Percentiles rank a stretch among this genome's conserved stretches.
Evolutionary conservation across 116 monocot species (phyloP).

Genomic region (Cymodocea nodosa): DNA sequence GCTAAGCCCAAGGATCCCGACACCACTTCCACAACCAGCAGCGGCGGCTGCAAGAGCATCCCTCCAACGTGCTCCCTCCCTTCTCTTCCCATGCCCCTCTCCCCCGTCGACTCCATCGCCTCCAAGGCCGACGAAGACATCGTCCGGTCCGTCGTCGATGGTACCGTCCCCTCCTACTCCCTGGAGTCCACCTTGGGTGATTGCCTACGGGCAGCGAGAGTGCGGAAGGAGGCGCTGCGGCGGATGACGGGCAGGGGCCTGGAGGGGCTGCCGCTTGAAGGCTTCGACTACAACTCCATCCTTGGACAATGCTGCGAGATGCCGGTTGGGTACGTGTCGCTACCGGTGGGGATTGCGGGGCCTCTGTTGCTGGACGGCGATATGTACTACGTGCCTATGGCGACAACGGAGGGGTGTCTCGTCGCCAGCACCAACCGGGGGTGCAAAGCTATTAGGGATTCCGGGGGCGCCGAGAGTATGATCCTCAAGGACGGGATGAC

Average conservation of each 20-base stretch:
- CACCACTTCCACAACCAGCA: too few species aligned
- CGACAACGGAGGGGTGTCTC: conserved; percentile 90
- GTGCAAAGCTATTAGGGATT: conserved; percentile 80
- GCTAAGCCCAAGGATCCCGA: background rate
- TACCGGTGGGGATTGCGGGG: conserved; percentile 89
- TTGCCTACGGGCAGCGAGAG: conserved; percentile 51
- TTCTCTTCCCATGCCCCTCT: conserved; percentile 4
- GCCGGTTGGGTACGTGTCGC: conserved; percentile 72
- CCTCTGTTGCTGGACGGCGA: conserved; percentile 66
- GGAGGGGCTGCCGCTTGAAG: conserved; percentile 70
- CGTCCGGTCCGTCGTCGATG: conserved; percentile 40
- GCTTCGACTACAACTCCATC: conserved; percentile 74
- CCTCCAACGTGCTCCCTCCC: conserved; percentile 1
- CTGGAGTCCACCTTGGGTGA: conserved; percentile 66
- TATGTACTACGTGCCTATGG: conserved; percentile 76
- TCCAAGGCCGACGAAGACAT: conserved; percentile 59
- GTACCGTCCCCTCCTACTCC: conserved; percentile 55
- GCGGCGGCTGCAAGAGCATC: too few species aligned
- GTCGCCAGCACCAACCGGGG: conserved; percentile 96
- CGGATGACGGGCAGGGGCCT: conserved; percentile 45
- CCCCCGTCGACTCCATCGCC: background rate
- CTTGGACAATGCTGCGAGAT: conserved; percentile 95
- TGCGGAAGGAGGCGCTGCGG: conserved; percentile 63
- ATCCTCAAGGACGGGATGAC: conserved; percentile 79
- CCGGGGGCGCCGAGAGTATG: conserved; percentile 78